A percentile compares a stretch with the other conserved stretches of the same genome.
Conservation (phyloP, 305 asterid species). For the Solanum hybrid region DNA sequence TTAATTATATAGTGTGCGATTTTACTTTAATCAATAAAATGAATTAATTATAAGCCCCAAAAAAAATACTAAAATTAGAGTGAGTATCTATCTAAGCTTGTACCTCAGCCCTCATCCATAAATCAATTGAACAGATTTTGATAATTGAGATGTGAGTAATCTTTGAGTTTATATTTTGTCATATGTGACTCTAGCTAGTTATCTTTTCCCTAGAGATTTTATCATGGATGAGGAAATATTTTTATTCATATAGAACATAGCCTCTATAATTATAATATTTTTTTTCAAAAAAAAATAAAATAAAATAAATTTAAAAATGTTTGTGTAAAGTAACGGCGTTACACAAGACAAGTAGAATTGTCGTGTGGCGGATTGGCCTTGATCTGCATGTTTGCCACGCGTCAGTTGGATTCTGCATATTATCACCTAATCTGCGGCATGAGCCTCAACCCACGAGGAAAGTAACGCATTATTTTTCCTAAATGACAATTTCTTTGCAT, state of each 20-base stretch:
- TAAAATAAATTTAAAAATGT: too few relatives aligned
- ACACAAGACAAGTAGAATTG: background rate
- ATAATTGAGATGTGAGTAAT: background rate
- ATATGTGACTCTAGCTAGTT: background rate
- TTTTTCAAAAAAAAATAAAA: too few relatives aligned
- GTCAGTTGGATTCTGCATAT: background rate
- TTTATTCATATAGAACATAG: background rate
- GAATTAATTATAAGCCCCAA: too few relatives aligned
- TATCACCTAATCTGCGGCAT: background rate
- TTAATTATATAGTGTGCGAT: too few relatives aligned
- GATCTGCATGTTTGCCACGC: constrained; percentile 1
- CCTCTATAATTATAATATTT: background rate
- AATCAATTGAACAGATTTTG: too few relatives aligned
- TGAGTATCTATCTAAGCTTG: background rate
- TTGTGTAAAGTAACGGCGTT: background rate
- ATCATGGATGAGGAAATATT: background rate
- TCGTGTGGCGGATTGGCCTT: background rate
- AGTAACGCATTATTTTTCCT: background rate
- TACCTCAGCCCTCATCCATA: background rate
- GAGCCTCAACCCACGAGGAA: background rate
- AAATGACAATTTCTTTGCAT: background rate
- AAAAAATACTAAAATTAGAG: too few relatives aligned
- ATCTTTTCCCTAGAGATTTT: background rate
- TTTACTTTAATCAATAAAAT: too few relatives aligned
- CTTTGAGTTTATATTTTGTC: background rate